phyloP scores from a whole-genome alignment of 805 yeast species.

The Nakazawaea wyomingensis region DNA sequence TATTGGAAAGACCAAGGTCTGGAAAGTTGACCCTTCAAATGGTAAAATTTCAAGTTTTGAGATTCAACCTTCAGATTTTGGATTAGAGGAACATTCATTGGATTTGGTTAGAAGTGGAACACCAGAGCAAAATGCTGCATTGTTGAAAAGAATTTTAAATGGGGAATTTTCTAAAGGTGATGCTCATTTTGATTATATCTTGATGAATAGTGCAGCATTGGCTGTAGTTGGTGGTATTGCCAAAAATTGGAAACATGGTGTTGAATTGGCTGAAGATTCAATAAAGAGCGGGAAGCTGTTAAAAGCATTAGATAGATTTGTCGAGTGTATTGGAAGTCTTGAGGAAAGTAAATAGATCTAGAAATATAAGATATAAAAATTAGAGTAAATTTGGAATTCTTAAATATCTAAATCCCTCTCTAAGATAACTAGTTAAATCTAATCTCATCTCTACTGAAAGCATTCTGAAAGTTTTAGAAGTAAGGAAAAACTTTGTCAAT shows the following conservation, averaged over 20 bases:
- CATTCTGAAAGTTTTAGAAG: no score
- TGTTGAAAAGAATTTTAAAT: slow-evolving; percentile 38
- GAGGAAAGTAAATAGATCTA: no score
- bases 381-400: background rate
- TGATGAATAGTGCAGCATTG: slow-evolving; percentile 83
- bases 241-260: slow-evolving; percentile 71
- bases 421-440: no score
- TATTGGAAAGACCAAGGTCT: slow-evolving; percentile 71
- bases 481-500: no score
- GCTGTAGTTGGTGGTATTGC: slow-evolving; percentile 74
- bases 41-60: slow-evolving; percentile 38
- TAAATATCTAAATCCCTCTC: slow-evolving; percentile 4
- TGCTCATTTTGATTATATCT: slow-evolving; percentile 84
- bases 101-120: slow-evolving; percentile 75
- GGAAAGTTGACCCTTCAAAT: slow-evolving; percentile 54
- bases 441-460: no score
- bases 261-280: slow-evolving; percentile 61
- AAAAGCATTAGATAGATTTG: slow-evolving; percentile 51
- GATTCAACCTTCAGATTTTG: slow-evolving; percentile 74
- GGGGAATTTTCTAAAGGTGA: slow-evolving; percentile 43
- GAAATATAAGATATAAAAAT: no score
- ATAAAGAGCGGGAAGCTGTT: slow-evolving; percentile 66
- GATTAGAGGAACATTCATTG: slow-evolving; percentile 67
- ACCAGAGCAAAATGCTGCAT: slow-evolving; percentile 74
- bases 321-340: slow-evolving; percentile 26